Evolutionary conservation across 768 basidiomycete genomes (phyloP), one percentile per base, ranked within the genome.

Genomic region (Agaricus sinodeliciosus): DNA sequence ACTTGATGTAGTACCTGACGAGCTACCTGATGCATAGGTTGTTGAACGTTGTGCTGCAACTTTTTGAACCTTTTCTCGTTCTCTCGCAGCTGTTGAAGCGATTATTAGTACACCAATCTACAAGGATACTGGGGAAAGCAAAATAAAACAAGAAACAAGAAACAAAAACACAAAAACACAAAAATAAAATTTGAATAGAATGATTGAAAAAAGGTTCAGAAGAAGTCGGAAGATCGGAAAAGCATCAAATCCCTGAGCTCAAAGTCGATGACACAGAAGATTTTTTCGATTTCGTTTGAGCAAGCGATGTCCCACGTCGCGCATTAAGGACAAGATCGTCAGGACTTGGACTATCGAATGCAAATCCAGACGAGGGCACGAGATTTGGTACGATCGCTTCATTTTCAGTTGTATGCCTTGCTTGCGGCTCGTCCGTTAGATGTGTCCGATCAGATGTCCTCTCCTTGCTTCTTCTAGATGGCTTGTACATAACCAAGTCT

Each of bases 311-410:
- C 43, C 88, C 88, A 49, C 79, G 82, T 45, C 92, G 81, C 49
- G 92, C 90, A 59, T 81, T 81, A 60, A 88, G 72, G 8, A 97
- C 83, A 57, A 90, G 69, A 61, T 97, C 95, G 59, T 98, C 95
- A 18, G 95, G 95, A 67, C 94, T 96, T 34, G 90, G 90, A 19
- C 76, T 78, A 57, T 93, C 82, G 62, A 94, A 92, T 9, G 81
- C 70, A 63, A 90, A 90, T 2, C 71, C 67, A 63, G 15, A 70
- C 60, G 12, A 43, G 13, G 68, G 61, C 7, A 62, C 61, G 37
- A 71, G 55, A 48, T 67, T 67, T 15, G 75, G 71, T n/a, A 74
- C 68, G 16, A 66, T 58, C 8, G 57, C 60, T 22, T 42, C 37
- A 13, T 28, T 42, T 46, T 35, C 47, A 9, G 16, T 18, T 4